phyloP scores from a whole-genome alignment of 352 stramenopile genomes.

The Pythium pyrilobum region DNA sequence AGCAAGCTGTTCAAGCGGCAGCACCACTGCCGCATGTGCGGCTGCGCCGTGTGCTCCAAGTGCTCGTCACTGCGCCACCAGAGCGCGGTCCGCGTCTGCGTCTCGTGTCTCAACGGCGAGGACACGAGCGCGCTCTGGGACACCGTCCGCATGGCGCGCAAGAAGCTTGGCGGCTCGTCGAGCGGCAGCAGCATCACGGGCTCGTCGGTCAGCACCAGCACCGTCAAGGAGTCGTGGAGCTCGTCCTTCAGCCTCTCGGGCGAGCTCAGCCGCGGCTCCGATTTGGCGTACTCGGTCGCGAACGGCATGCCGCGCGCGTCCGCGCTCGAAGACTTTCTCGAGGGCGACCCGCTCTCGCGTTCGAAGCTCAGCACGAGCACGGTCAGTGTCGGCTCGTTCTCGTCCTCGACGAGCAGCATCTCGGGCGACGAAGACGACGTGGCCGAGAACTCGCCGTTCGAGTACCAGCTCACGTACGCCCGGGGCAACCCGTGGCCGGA shows the following conservation, averaged over 20 bases:
- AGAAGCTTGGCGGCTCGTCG: slow-evolving; percentile 22
- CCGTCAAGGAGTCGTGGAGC: slow-evolving; percentile 26
- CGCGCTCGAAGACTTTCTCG: slow-evolving; percentile 17
- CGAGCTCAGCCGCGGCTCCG: slow-evolving; percentile 1
- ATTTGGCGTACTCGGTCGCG: neutral
- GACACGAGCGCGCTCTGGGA: slow-evolving; percentile 30
- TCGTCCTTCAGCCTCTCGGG: slow-evolving; percentile 15
- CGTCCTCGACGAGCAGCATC: slow-evolving; percentile 13
- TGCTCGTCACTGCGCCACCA: slow-evolving; percentile 58
- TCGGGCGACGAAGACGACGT: slow-evolving; percentile 54
- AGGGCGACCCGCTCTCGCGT: slow-evolving; percentile 1
- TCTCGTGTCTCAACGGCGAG: slow-evolving; percentile 70
- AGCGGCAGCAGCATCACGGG: slow-evolving; percentile 1
- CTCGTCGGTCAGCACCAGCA: slow-evolving; percentile 5
- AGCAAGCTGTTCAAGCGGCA: slow-evolving; percentile 61
- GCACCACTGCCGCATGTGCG: slow-evolving; percentile 79
- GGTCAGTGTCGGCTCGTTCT: slow-evolving; percentile 2
- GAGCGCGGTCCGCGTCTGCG: slow-evolving; percentile 44
- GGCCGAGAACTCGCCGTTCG: slow-evolving; percentile 43
- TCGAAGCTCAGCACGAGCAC: slow-evolving; percentile 8
- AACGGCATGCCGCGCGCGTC: slow-evolving; percentile 19
- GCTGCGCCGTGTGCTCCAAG: slow-evolving; percentile 69
- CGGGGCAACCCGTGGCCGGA: slow-evolving; percentile 79
- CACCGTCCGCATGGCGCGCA: slow-evolving; percentile 32
- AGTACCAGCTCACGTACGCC: slow-evolving; percentile 64